phyloP scores from a whole-genome alignment of 2,329 filamentous ascomycete species.

The Colletotrichum camelliae region DNA sequence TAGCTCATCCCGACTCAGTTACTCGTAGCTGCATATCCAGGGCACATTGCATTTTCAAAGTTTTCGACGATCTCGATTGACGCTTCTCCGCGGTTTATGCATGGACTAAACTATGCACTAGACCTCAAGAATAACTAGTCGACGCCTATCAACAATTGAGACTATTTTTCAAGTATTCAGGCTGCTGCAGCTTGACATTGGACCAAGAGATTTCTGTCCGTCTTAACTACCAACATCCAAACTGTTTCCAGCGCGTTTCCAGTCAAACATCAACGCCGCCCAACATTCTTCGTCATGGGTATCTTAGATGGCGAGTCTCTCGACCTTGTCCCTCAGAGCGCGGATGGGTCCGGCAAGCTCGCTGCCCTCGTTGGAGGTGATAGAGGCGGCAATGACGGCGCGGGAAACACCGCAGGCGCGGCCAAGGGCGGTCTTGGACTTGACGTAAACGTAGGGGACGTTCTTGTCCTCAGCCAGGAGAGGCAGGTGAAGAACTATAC shows the following conservation, averaged over 20 bases:
- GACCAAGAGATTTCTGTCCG: neutral
- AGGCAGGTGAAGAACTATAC: constrained; percentile 77
- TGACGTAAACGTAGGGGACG: constrained; percentile 65
- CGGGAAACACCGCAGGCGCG: constrained; percentile 89
- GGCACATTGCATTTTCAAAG: neutral
- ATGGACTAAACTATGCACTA: neutral
- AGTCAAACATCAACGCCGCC: neutral
- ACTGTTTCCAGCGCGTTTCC: neutral
- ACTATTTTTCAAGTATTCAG: constrained; percentile 5
- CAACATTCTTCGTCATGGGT: neutral
- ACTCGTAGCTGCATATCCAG: neutral
- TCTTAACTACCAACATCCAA: neutral
- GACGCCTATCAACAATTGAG: constrained; percentile 13
- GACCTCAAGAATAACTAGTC: neutral
- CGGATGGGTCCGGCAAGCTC: constrained; percentile 90
- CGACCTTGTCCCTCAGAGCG: constrained; percentile 91
- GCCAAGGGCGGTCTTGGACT: constrained; percentile 81
- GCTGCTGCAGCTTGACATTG: neutral
- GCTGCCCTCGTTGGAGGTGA: constrained; percentile 90
- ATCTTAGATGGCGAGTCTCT: constrained; percentile 88
- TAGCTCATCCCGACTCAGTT: neutral
- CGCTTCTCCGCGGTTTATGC: neutral
- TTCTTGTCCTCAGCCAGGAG: constrained; percentile 86
- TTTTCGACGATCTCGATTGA: neutral
- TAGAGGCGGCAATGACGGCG: constrained; percentile 84